Evolutionary conservation across 108 stramenopile genomes (phyloP).

Genomic region (Pseudonitzschia pungens): DNA sequence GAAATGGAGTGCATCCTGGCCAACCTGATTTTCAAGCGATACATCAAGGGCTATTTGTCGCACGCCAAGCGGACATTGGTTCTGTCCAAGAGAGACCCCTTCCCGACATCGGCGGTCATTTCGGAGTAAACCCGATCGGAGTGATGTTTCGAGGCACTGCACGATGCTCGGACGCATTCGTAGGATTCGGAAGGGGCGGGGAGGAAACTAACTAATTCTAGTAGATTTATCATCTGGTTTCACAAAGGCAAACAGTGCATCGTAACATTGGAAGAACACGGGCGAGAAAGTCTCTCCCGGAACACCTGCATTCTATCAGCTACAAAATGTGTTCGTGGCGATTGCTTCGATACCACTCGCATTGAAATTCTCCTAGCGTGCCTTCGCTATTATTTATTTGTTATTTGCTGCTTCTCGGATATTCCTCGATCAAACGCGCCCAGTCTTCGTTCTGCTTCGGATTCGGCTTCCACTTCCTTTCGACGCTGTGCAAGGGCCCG

Average conservation of each 20-base stretch:
- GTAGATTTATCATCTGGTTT: not conserved
- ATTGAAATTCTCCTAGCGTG: too few relatives aligned
- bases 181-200: not conserved
- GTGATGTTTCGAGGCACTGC: not conserved
- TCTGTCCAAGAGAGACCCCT: slow-evolving; percentile 92
- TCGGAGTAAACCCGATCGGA: slow-evolving; percentile 14
- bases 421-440: not conserved
- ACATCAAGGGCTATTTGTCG: slow-evolving; percentile 90
- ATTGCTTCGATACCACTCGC: too few relatives aligned
- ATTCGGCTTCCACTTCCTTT: slow-evolving; percentile 32
- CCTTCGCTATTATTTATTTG: not conserved
- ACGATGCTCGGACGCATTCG: not conserved
- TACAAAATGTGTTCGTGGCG: too few relatives aligned
- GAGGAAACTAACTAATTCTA: not conserved
- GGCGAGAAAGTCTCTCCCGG: too few relatives aligned
- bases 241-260: not conserved
- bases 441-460: slow-evolving; percentile 2
- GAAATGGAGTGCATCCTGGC: slow-evolving; percentile 96
- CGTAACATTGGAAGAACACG: too few relatives aligned
- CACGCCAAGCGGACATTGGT: slow-evolving; percentile 91
- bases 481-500: slow-evolving; percentile 14
- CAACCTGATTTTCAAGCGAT: slow-evolving; percentile 91
- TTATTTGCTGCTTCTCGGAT: not conserved
- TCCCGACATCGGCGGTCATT: slow-evolving; percentile 83
- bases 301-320: too few relatives aligned